Conservation (phyloP, 331 rosid genomes). For the Quercus phellos region DNA sequence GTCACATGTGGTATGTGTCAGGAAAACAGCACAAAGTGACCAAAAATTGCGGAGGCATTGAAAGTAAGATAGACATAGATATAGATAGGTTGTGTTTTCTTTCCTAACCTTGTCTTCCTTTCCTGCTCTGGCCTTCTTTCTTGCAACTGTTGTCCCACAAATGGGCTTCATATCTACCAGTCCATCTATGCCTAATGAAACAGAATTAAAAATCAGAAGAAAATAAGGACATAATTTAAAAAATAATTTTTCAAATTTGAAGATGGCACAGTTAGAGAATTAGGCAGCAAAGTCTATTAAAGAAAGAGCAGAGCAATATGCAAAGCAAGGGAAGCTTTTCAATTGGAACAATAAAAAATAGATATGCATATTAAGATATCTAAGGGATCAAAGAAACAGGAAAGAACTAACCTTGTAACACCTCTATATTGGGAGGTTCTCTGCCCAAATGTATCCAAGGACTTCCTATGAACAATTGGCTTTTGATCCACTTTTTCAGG, state of each 20-base stretch:
- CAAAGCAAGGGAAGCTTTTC: not conserved
- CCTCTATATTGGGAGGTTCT: constrained; percentile 95
- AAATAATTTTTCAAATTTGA: not conserved
- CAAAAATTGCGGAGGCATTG: constrained; percentile 18
- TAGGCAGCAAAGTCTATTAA: not conserved
- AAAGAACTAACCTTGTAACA: constrained; percentile 68
- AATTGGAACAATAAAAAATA: not conserved
- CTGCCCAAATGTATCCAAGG: constrained; percentile 90
- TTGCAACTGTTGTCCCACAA: constrained; percentile 98
- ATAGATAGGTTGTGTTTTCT: constrained; percentile 10
- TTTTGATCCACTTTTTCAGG: constrained; percentile 64
- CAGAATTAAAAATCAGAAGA: constrained; percentile 12
- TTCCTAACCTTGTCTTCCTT: constrained; percentile 92
- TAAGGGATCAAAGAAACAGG: not conserved
- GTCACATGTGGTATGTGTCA: not conserved
- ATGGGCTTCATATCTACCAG: constrained; percentile 98
- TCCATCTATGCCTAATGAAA: constrained; percentile 80
- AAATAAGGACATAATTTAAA: not conserved
- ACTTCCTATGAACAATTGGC: constrained; percentile 81
- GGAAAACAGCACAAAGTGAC: constrained; percentile 1
- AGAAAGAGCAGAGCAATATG: not conserved
- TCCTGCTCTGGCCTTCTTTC: constrained; percentile 96
- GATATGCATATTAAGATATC: not conserved
- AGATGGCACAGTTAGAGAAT: not conserved
- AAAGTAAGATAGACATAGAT: constrained; percentile 4